phyloP scores from a whole-genome alignment of 805 yeast species.

The Kodamaea laetipori region DNA sequence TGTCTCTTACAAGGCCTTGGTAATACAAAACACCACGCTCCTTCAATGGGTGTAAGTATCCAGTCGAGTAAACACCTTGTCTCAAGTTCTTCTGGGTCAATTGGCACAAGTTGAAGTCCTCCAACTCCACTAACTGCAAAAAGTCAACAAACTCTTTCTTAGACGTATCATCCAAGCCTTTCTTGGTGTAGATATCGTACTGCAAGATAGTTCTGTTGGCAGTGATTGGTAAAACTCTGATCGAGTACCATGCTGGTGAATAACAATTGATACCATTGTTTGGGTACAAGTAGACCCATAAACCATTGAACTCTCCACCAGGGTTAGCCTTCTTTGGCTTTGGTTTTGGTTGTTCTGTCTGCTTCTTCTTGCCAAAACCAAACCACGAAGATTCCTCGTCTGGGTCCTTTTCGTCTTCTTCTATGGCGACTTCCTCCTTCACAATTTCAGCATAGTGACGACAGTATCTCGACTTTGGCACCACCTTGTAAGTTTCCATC shows the following conservation, averaged over 20 bases:
- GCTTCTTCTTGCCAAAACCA: slow-evolving; percentile 46
- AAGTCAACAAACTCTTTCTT: slow-evolving; percentile 66
- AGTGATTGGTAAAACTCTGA: slow-evolving; percentile 56
- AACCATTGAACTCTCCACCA: slow-evolving; percentile 63
- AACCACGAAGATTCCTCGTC: slow-evolving; percentile 47
- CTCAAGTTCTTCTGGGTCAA: slow-evolving; percentile 62
- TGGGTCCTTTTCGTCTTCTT: slow-evolving; percentile 34
- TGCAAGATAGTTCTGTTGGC: slow-evolving; percentile 58
- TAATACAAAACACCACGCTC: slow-evolving; percentile 61
- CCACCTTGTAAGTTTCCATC: slow-evolving; percentile 67
- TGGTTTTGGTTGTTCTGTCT: slow-evolving; percentile 19
- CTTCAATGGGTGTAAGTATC: slow-evolving; percentile 59
- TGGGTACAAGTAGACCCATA: slow-evolving; percentile 65
- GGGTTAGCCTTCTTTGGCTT: slow-evolving; percentile 43
- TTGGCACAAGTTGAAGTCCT: slow-evolving; percentile 61
- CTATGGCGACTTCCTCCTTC: slow-evolving; percentile 34
- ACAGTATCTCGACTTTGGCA: slow-evolving; percentile 58
- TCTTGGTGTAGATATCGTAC: slow-evolving; percentile 62
- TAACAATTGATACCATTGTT: slow-evolving; percentile 64
- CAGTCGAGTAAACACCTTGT: slow-evolving; percentile 61
- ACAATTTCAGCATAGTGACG: slow-evolving; percentile 62
- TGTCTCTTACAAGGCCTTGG: slow-evolving; percentile 55
- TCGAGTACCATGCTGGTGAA: slow-evolving; percentile 67
- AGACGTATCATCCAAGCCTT: slow-evolving; percentile 52
- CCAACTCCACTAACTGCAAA: slow-evolving; percentile 59